Base-by-base conservation (phyloP, 371 early-diverging fungal species). In the Apophysomyces ossiformis region DNA sequence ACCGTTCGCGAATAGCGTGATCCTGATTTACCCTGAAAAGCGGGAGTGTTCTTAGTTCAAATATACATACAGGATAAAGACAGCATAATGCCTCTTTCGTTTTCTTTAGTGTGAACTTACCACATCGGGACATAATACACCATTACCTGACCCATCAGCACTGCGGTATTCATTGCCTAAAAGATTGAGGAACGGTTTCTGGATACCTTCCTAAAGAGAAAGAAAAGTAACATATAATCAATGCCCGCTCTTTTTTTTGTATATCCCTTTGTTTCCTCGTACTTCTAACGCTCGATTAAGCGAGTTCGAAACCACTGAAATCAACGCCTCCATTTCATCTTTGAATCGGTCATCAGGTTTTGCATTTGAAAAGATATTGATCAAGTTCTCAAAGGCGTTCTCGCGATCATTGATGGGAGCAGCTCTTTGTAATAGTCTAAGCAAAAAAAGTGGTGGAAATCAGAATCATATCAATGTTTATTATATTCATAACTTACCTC, bases 61-160 rank as follows among this genome's bases (percentile, higher is more conserved):
- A 15, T 6, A 39, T 5, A 45, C 37, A 26, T 26, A 26, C 32
- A 26, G 32, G 32, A 26, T 2, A 26, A 2, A 26, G 32, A 26
- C 32, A 26, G 2, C 32, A 26, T 26, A 26, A 26, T 3, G 32
- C 32, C 26, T 6, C 13, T 36, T 13, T 21, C n/a, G n/a, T 15
- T 0, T 37, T 47, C 16, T 32, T 15, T 1, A 35, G 44, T 36
- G 2, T 13, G 45, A 47, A 63, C 75, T 74, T 77, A 77, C 86
- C 21, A 75, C 63, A 12, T 73, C 66, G 9, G 83, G 82, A 15
- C 64, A 73, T 4, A 74, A 41, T 9, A 75, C 45, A 61, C 74
- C 75, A 70, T 86, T 83, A 8, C 68, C 37, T 61, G 81, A 77
- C 15, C 86, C 86, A 76, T 86, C 85, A 1, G 82, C 82, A n/a